Conservation (phyloP, 352 stramenopile species). For the Phytopythium ostracodes region DNA sequence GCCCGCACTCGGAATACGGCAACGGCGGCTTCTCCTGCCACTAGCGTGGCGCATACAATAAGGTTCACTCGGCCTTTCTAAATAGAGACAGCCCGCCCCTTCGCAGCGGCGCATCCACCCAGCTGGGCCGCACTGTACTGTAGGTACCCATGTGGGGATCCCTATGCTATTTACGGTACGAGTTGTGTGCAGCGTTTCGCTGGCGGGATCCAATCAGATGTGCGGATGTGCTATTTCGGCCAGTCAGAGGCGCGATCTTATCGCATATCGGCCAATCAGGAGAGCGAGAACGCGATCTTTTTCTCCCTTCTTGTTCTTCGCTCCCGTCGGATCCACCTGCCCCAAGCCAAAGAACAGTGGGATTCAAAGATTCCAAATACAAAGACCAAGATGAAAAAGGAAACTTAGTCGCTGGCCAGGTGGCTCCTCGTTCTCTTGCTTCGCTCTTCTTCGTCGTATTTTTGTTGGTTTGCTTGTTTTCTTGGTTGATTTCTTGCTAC, state of each 20-base stretch:
- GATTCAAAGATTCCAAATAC: constrained; percentile 5
- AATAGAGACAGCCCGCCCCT: neutral
- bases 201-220: too few species aligned
- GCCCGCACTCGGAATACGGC: too few species aligned
- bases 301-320: constrained; percentile 3
- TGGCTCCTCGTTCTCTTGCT: neutral
- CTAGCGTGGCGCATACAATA: neutral
- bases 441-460: neutral
- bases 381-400: neutral
- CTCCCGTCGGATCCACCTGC: neutral
- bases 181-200: constrained; percentile 1
- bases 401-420: neutral
- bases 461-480: too few species aligned
- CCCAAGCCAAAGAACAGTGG: neutral
- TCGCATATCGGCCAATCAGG: constrained; percentile 11
- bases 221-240: neutral
- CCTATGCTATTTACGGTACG: constrained; percentile 4
- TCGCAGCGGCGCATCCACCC: constrained; percentile 1
- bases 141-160: constrained; percentile 1
- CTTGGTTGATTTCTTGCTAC: too few species aligned
- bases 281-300: constrained; percentile 14
- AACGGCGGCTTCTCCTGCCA: neutral
- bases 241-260: neutral
- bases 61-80: neutral
- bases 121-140: neutral